Evolutionary conservation across 768 basidiomycete species (phyloP), one percentile per base, ranked within the genome.

Genomic region (Cubamyces sp.): DNA sequence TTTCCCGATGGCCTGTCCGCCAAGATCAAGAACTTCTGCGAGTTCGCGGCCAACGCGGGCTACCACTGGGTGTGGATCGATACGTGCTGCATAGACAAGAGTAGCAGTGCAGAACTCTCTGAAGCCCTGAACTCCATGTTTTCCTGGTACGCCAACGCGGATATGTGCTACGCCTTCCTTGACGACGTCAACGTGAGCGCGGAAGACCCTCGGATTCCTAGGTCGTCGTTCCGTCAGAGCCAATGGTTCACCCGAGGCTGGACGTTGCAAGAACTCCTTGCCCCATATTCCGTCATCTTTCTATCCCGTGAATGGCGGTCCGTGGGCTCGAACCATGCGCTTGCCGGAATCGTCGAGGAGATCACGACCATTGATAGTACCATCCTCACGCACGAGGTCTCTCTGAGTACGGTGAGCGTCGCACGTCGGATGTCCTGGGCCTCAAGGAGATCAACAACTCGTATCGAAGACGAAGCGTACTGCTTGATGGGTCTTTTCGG

Each of bases 21-120:
- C 46, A 61, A 61, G 25, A 55, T 61, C 28, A 23, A 41, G 19
- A 26, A 26, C 46, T 61, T 53, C 40, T 61, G 60, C 46, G 11
- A 8, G 15, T 61, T 41, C 40, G 60, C 60, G 6, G 21, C 21
- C 6, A 39, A 11, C 1, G 34, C 21, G 2, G 60, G 60, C 14
- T 61, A 55, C 34, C 37, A 46, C 14, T 62, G 55, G 55, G 55
- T 48, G 5, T 62, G 61, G 61, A 52, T 57, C 23, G 61, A 62
- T 39, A 62, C 54, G 11, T 62, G 61, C 41, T 62, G 61, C 30
- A 62, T 62, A 42, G 50, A 62, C 55, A 62, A 62, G 50, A 57
- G 55, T 37, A 62, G 61, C 18, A 62, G 61, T 14, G 54, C 61
- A 11, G 61, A 62, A 34, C 55, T 62, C 28, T 56, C 54, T 8